Evolutionary conservation across 1,284 basidiomycete genomes (phyloP).

Genomic region (Exobasidium rhododendri): DNA sequence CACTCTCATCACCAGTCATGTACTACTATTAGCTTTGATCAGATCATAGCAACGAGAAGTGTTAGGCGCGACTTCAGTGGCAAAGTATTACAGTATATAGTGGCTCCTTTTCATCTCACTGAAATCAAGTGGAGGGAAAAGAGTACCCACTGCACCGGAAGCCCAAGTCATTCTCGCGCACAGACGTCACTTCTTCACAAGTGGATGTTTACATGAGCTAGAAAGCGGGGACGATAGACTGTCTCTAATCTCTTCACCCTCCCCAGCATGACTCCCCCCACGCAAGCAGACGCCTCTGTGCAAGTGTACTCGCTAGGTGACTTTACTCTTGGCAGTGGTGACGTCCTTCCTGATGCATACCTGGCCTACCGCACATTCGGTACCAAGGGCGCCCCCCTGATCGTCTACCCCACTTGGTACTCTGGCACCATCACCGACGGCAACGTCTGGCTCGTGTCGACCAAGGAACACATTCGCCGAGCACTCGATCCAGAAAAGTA

Average conservation of each 20-base stretch:
- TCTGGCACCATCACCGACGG: constrained; percentile 33
- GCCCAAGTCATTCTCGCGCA: too few species aligned
- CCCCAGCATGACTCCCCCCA: neutral
- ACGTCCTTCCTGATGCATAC: constrained; percentile 25
- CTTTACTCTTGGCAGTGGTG: constrained; percentile 27
- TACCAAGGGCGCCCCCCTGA: constrained; percentile 21
- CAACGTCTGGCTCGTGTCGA: constrained; percentile 33
- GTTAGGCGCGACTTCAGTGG: too few species aligned
- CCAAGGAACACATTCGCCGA: constrained; percentile 13
- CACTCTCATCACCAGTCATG: too few species aligned
- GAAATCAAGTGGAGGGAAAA: neutral
- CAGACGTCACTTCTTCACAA: too few species aligned
- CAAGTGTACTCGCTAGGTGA: constrained; percentile 24
- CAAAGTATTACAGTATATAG: too few species aligned
- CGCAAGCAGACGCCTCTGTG: neutral
- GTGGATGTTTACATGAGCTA: too few species aligned
- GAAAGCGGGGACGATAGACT: too few species aligned
- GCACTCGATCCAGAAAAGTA: constrained; percentile 30
- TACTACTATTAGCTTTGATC: too few species aligned
- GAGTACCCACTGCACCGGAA: too few species aligned
- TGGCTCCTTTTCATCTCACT: neutral
- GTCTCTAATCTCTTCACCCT: too few species aligned
- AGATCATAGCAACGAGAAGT: too few species aligned
- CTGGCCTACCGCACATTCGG: constrained; percentile 41
- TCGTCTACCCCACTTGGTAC: constrained; percentile 44